These are phyloP conservation scores for Solanum bukasovii DNA, from an alignment of 257 asterid species.

Conservation along the genomic window DNA sequence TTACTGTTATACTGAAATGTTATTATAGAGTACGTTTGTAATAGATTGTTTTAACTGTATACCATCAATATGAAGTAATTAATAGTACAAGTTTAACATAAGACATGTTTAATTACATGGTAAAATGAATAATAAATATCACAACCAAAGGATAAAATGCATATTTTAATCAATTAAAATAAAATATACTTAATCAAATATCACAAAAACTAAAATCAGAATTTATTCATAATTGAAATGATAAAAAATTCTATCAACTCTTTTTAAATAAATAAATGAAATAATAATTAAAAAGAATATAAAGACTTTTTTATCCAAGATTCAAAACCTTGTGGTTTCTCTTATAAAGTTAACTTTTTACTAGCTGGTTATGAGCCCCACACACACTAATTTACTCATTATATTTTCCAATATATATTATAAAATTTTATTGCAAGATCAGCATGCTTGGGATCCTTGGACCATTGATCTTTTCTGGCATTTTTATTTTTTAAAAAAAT, in stretches of 20 bases:
- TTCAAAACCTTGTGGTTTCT: neutral
- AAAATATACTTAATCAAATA: neutral
- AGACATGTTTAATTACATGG: neutral
- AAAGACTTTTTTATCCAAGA: neutral
- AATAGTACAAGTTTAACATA: neutral
- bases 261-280: neutral
- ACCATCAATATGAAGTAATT: neutral
- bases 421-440: neutral
- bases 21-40: neutral
- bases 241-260: neutral
- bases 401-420: neutral
- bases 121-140: neutral
- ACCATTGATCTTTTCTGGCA: neutral
- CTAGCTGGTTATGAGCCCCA: neutral
- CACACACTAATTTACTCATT: neutral
- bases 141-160: neutral
- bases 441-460: conserved; percentile 3
- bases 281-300: neutral
- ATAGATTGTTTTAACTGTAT: neutral
- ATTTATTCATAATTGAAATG: neutral
- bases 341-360: neutral
- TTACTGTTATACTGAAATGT: neutral
- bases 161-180: neutral
- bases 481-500: neutral
- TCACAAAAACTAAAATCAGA: neutral